Base-by-base conservation (phyloP, 352 stramenopile species). In the Pythium grandisporangium region DNA sequence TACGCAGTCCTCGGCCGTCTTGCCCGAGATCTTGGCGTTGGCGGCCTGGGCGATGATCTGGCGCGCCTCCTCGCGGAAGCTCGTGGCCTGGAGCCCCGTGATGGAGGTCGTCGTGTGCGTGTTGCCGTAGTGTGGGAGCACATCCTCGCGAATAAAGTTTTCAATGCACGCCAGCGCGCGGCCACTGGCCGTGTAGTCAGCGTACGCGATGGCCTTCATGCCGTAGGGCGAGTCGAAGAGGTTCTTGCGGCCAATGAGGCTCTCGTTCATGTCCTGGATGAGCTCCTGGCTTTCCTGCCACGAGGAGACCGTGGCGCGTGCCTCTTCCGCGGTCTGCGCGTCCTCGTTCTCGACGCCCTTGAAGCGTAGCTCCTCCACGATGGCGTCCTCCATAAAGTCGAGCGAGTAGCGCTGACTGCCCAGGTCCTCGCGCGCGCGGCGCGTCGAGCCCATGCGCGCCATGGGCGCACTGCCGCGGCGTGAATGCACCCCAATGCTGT, bases 111-210 rank as follows among this genome's bases (percentile, higher is more conserved):
- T 84, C 5, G 94, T 97, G 63, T 98, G 94, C n/a, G 94, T 98
- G 58, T 98, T 98, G 26, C 86, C 91, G 55, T 97, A 97, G 34
- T 91, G 69, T 1, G 91, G 89, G 34, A 96, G 43, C 26, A 96
- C 92, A 11, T 76, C 56, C 21, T 78, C 24, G 22, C 48, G 26
- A 6, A 98, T 56, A 45, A 94, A 97, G 19, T 69, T 42, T 58
- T 97, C 91, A n/a, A 97, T 82, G 27, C 56, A 78, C 37, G 38
- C 51, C 3, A 96, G 42, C 6, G 82, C 69, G 41, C 81, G 66
- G 35, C 86, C 81, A 17, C 68, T 90, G 10, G 88, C 91, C n/a
- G 87, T 96, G 30, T 84, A 94, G 63, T 97, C 91, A 37, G 69
- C 84, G 55, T 97, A 97, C 8, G 83, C 59, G 26, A 96, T 58